These are phyloP conservation scores for Secale cereale DNA, from an alignment of 176 grass and related monocot species.

Conservation along the genomic window DNA sequence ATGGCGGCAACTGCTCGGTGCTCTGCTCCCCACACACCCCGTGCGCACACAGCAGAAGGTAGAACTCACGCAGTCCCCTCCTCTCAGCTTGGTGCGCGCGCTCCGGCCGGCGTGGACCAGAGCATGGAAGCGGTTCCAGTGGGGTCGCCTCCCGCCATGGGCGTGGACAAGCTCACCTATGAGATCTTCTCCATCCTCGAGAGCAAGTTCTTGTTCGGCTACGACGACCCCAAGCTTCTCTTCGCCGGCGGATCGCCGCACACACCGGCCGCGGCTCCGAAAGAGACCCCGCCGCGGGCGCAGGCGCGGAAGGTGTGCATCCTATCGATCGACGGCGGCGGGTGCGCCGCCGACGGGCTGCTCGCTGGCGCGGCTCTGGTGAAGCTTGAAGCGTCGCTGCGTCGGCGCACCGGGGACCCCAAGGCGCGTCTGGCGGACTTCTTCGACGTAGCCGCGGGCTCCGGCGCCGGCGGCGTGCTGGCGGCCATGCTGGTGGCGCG, in stretches of 20 bases:
- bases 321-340: slow-evolving; percentile 84
- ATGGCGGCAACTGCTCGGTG: slow-evolving; percentile 28
- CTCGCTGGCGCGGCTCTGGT: slow-evolving; percentile 69
- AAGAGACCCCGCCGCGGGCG: not conserved
- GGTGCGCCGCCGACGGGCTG: slow-evolving; percentile 60
- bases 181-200: slow-evolving; percentile 98
- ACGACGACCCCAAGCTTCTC: slow-evolving; percentile 71
- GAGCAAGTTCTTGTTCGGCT: slow-evolving; percentile 93
- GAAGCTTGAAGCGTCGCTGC: slow-evolving; percentile 63
- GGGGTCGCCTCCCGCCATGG: slow-evolving; percentile 25
- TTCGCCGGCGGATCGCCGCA: not conserved
- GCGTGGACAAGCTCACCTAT: slow-evolving; percentile 88
- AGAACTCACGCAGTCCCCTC: not conserved
- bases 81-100: not conserved
- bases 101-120: not conserved
- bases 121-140: not conserved
- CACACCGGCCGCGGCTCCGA: not conserved
- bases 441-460: slow-evolving; percentile 83
- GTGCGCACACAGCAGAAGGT: not conserved
- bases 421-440: slow-evolving; percentile 62
- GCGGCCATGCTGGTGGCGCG: slow-evolving; percentile 80
- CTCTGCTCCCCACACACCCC: slow-evolving; percentile 12
- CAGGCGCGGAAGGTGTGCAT: slow-evolving; percentile 54
- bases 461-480: slow-evolving; percentile 83
- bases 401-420: slow-evolving; percentile 45